Evolutionary conservation across 768 basidiomycete genomes (phyloP).

Genomic region (Podaxis sp.): DNA sequence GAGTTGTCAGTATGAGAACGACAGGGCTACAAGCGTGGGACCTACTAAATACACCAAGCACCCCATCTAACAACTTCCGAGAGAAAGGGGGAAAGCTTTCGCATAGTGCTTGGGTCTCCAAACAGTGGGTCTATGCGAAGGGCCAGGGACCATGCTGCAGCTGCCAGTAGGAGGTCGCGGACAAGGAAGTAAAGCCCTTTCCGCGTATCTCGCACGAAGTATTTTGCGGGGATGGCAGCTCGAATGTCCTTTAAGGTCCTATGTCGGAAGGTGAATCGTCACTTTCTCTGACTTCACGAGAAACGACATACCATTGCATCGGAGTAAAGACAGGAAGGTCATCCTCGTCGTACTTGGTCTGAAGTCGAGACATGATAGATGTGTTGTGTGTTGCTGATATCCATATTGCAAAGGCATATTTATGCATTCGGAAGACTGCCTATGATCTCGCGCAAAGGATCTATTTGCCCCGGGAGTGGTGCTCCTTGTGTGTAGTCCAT

Average conservation of each 20-base stretch:
- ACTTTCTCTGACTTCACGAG: not conserved
- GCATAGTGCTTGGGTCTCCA: conserved; percentile 16
- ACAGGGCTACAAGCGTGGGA: not conserved
- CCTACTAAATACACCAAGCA: conserved; percentile 45
- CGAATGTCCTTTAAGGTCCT: conserved; percentile 50
- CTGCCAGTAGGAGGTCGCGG: conserved; percentile 43
- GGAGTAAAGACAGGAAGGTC: conserved; percentile 38
- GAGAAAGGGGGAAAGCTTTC: conserved; percentile 28
- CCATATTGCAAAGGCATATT: conserved; percentile 4
- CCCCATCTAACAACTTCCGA: conserved; percentile 36
- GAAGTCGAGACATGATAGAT: conserved; percentile 9
- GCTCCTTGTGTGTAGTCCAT: not conserved
- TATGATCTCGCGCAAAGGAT: conserved; percentile 4
- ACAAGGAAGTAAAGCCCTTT: conserved; percentile 37
- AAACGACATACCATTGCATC: conserved; percentile 37
- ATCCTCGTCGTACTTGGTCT: conserved; percentile 31
- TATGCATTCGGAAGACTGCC: conserved; percentile 6
- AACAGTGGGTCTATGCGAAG: conserved; percentile 41
- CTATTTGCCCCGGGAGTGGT: not conserved
- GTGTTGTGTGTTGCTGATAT: not conserved
- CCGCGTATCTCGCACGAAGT: conserved; percentile 38
- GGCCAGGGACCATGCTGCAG: conserved; percentile 37
- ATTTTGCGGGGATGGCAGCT: conserved; percentile 40
- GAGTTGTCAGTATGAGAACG: not conserved
- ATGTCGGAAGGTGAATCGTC: not conserved